Conservation (phyloP, 768 basidiomycete genomes). For the Pulveroboletus sp. region DNA sequence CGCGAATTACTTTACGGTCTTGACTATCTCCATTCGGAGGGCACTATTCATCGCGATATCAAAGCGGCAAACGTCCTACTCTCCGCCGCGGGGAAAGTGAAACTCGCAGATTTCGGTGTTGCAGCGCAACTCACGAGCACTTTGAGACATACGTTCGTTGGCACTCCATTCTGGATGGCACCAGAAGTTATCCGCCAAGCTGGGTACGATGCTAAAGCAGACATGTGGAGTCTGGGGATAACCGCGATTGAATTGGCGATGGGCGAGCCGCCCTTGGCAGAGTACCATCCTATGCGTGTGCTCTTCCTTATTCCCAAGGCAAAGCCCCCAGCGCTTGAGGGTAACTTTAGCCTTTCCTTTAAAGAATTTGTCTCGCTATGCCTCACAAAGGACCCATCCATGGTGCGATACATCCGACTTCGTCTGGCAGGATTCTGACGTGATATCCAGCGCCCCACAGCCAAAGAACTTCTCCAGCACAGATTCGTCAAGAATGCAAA, state of each 20-base stretch:
- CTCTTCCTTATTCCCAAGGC: constrained; percentile 97
- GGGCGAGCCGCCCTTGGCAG: constrained; percentile 92
- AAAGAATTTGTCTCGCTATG: constrained; percentile 91
- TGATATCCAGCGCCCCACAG: constrained; percentile 71
- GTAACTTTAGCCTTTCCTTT: constrained; percentile 76
- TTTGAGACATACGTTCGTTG: constrained; percentile 94
- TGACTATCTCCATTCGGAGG: constrained; percentile 92
- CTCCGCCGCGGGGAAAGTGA: constrained; percentile 87
- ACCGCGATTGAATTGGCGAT: constrained; percentile 98
- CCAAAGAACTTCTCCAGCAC: constrained; percentile 90
- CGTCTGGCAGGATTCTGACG: constrained; percentile 8
- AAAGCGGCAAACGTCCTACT: constrained; percentile 96
- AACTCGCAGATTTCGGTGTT: constrained; percentile 97
- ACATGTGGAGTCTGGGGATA: constrained; percentile 98
- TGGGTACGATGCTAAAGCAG: constrained; percentile 93
- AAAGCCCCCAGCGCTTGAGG: constrained; percentile 86
- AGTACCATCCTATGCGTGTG: constrained; percentile 98
- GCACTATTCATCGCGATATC: constrained; percentile 98
- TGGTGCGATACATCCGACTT: constrained; percentile 42
- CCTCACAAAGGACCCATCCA: constrained; percentile 84
- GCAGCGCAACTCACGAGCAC: constrained; percentile 95
- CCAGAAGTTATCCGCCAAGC: constrained; percentile 97
- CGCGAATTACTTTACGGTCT: constrained; percentile 90
- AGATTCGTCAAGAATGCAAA: constrained; percentile 84
- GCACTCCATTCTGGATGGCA: constrained; percentile 98